A percentile compares a stretch with the other conserved stretches of the same genome.
Conservation (phyloP, 768 basidiomycete species). For the Leucogyrophana mollusca region DNA sequence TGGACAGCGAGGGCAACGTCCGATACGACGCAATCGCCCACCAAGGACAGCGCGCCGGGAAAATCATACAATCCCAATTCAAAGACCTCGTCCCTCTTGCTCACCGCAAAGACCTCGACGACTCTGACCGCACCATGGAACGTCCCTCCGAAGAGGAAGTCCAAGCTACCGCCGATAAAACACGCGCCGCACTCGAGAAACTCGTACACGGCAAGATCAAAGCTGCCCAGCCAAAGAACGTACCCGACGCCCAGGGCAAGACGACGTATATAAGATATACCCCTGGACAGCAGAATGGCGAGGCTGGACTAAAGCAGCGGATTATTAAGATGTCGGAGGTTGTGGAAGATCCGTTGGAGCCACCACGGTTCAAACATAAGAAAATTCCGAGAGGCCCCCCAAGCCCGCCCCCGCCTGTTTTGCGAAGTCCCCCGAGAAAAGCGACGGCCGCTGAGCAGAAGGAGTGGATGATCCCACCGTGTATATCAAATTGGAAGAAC, state of each 20-base stretch:
- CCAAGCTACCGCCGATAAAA: conserved; percentile 87
- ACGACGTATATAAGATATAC: conserved; percentile 95
- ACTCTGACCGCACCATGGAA: conserved; percentile 75
- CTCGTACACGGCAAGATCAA: conserved; percentile 96
- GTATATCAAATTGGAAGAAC: conserved; percentile 99
- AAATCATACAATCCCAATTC: conserved; percentile 91
- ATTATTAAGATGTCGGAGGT: conserved; percentile 99
- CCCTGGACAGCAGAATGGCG: conserved; percentile 81
- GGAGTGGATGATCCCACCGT: conserved; percentile 99
- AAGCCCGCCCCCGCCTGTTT: conserved; percentile 92
- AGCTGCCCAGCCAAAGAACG: conserved; percentile 95
- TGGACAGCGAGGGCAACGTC: conserved; percentile 94
- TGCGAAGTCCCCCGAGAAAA: conserved; percentile 93
- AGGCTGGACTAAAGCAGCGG: conserved; percentile 73
- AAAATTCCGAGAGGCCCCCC: conserved; percentile 97
- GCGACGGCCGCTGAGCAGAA: conserved; percentile 97
- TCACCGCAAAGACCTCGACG: conserved; percentile 84
- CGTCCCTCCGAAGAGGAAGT: conserved; percentile 94
- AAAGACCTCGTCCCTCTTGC: conserved; percentile 94
- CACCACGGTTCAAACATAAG: conserved; percentile 97
- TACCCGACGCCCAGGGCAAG: conserved; percentile 81
- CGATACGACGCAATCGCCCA: conserved; percentile 96
- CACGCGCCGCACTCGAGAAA: conserved; percentile 88
- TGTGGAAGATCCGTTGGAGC: conserved; percentile 96
- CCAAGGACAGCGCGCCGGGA: conserved; percentile 88